These are phyloP conservation scores for Erodium texanum DNA, from an alignment of 441 rosid species.

Conservation along the genomic window DNA sequence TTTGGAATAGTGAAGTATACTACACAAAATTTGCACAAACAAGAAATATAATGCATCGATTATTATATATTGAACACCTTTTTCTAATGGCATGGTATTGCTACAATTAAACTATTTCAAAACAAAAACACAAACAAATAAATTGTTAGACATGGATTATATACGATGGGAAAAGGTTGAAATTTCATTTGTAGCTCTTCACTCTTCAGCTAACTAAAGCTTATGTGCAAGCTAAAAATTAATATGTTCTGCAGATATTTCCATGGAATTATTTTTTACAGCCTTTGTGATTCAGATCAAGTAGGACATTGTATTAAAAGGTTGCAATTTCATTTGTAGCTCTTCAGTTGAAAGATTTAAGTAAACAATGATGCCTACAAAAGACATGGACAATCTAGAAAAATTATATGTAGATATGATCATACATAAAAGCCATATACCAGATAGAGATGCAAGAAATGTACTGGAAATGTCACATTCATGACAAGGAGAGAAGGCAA, in stretches of 20 bases:
- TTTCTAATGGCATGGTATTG: too few species aligned
- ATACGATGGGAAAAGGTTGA: too few species aligned
- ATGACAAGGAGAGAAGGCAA: not conserved
- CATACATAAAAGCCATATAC: not conserved
- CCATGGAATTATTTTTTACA: not conserved
- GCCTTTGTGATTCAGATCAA: not conserved
- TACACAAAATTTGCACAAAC: constrained; percentile 27
- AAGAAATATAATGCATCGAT: not conserved
- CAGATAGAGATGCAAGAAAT: not conserved
- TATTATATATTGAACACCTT: too few species aligned
- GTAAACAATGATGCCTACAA: not conserved
- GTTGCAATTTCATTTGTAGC: not conserved
- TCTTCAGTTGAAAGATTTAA: not conserved
- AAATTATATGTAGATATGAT: not conserved
- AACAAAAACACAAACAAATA: too few species aligned
- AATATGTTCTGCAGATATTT: not conserved
- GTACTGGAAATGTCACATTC: not conserved
- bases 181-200: too few species aligned
- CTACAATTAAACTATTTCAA: too few species aligned
- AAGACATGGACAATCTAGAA: not conserved
- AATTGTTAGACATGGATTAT: not conserved
- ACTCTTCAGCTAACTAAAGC: too few species aligned
- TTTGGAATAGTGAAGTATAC: constrained; percentile 59
- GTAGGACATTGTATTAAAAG: not conserved
- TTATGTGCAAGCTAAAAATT: not conserved